Conservation (phyloP, 768 basidiomycete genomes). For the Pleurotus giganteus region DNA sequence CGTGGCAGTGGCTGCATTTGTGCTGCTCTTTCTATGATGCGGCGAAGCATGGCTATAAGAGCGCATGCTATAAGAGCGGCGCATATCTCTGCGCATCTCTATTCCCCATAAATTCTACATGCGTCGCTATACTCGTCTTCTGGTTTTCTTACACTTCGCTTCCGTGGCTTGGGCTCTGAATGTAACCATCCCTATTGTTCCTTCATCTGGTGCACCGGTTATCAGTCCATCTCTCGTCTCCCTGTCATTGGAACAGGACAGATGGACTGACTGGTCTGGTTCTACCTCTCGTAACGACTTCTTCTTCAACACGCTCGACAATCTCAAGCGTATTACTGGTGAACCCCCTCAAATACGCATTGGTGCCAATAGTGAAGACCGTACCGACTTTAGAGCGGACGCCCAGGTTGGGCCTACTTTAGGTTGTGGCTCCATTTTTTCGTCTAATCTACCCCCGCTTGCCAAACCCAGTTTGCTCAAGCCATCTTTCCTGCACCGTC, state of each 20-base stretch:
- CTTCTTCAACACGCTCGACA: slow-evolving; percentile 57
- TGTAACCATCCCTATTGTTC: slow-evolving; percentile 38
- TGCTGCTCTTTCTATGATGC: too few species aligned
- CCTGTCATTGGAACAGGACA: slow-evolving; percentile 69
- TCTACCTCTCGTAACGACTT: slow-evolving; percentile 51
- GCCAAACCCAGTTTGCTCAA: slow-evolving; percentile 44
- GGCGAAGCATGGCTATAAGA: too few species aligned
- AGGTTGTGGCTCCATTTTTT: too few species aligned
- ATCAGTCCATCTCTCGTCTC: slow-evolving; percentile 52
- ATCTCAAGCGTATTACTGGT: slow-evolving; percentile 51
- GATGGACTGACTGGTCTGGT: slow-evolving; percentile 70
- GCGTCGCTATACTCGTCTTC: too few species aligned
- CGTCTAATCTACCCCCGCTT: too few species aligned
- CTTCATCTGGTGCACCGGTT: slow-evolving; percentile 31
- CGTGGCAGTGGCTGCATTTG: too few species aligned
- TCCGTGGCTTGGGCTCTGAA: slow-evolving; percentile 19
- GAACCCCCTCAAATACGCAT: slow-evolving; percentile 56
- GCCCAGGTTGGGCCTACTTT: too few species aligned
- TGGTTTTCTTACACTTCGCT: neutral
- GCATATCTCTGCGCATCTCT: too few species aligned
- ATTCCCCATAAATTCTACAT: too few species aligned
- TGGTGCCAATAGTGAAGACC: slow-evolving; percentile 57
- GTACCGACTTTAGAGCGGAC: slow-evolving; percentile 52
- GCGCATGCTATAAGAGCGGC: too few species aligned
- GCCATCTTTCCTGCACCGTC: slow-evolving; percentile 48